These are phyloP conservation scores for Aureobasidium sp. DNA, from an alignment of 2,329 filamentous ascomycete species.

Conservation along the genomic window DNA sequence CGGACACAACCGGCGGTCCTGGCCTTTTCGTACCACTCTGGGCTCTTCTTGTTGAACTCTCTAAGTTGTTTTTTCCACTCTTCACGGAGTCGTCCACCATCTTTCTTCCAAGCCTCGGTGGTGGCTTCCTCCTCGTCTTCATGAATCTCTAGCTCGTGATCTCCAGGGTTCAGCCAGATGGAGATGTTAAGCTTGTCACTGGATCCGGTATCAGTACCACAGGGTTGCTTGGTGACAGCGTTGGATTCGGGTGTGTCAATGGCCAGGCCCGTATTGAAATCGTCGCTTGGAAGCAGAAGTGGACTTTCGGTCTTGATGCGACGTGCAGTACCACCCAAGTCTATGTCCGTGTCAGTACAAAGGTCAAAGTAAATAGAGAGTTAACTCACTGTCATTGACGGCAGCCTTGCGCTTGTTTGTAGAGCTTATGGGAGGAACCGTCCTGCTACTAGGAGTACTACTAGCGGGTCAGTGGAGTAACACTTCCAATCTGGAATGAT, in stretches of 20 bases:
- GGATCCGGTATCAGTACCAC: not conserved
- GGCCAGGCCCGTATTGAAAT: no score
- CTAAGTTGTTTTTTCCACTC: not conserved
- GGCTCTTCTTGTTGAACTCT: slow-evolving; percentile 2
- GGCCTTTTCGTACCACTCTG: not conserved
- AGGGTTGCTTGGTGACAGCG: no score
- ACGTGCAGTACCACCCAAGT: not conserved
- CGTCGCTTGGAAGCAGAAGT: no score
- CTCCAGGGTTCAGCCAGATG: not conserved
- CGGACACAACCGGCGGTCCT: not conserved
- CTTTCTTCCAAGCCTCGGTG: not conserved
- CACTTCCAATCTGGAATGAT: no score
- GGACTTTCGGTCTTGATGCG: not conserved
- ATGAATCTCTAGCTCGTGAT: not conserved
- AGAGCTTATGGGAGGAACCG: no score
- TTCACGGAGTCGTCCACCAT: not conserved
- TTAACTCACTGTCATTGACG: not conserved
- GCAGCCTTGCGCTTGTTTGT: not conserved
- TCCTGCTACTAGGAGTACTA: not conserved
- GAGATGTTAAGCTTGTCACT: not conserved
- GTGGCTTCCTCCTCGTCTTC: not conserved
- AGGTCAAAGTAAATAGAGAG: no score
- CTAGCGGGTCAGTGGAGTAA: not conserved
- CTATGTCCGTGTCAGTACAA: not conserved
- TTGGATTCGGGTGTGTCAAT: no score